Evolutionary conservation across 176 grass and related monocot species (phyloP).

Genomic region (Musa acuminata): DNA sequence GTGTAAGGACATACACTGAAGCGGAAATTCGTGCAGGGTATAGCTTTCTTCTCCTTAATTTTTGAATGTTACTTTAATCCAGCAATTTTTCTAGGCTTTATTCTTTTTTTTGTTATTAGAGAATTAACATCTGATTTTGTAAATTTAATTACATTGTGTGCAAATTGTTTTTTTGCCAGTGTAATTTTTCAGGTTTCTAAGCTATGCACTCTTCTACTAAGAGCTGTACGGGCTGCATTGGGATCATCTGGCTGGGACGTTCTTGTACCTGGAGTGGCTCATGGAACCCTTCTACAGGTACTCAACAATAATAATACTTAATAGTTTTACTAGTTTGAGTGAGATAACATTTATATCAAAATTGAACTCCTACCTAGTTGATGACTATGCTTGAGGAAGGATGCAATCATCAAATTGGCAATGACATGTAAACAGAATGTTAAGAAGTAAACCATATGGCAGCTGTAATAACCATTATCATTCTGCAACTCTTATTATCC

Average conservation of each 20-base stretch:
- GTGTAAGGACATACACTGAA: conserved; percentile 81
- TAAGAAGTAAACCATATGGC: background rate
- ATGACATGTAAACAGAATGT: background rate
- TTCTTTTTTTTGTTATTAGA: background rate
- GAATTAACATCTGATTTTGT: background rate
- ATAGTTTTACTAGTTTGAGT: background rate
- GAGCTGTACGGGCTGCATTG: conserved; percentile 52
- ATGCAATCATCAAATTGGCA: background rate
- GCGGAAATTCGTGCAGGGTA: conserved; percentile 99
- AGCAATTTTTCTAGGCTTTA: background rate
- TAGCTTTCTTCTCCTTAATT: conserved; percentile 11
- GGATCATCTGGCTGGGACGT: conserved; percentile 78
- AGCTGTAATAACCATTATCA: background rate
- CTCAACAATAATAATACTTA: conserved; percentile 1
- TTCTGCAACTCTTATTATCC: background rate
- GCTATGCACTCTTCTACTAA: conserved; percentile 69
- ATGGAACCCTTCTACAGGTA: conserved; percentile 75
- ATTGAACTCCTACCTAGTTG: too few species aligned
- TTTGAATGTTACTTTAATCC: background rate
- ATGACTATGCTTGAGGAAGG: too few species aligned
- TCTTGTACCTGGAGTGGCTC: conserved; percentile 82
- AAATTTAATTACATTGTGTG: background rate
- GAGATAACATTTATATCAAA: background rate
- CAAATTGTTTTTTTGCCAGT: conserved; percentile 32
- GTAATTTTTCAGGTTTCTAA: conserved; percentile 97